Percentiles rank a stretch among this genome's conserved stretches.
Evolutionary conservation across 495 filamentous ascomycete genomes (phyloP).

Genomic region (Choiromyces venosus): DNA sequence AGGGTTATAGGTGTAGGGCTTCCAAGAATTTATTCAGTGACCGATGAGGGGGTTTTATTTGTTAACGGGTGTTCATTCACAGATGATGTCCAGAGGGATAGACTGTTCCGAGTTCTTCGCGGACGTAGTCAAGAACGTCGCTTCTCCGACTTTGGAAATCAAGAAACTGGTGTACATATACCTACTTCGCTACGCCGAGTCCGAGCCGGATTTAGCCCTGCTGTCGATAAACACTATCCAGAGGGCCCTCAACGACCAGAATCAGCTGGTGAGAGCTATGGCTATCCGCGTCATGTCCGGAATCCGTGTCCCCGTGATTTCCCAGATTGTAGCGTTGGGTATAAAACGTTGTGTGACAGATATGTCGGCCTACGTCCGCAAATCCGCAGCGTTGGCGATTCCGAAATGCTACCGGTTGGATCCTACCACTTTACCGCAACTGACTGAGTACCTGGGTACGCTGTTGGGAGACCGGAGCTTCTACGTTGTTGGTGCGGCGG

Average conservation of each 20-base stretch:
- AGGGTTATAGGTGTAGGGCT: slow-evolving; percentile 74
- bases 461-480: slow-evolving; percentile 88
- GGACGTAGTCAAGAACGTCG: slow-evolving; percentile 91
- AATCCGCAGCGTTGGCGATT: slow-evolving; percentile 88
- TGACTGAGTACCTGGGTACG: slow-evolving; percentile 69
- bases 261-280: slow-evolving; percentile 82
- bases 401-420: slow-evolving; percentile 96
- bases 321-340: slow-evolving; percentile 91
- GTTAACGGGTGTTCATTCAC: slow-evolving; percentile 12
- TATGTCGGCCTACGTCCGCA: slow-evolving; percentile 89
- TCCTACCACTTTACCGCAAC: slow-evolving; percentile 73
- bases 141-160: slow-evolving; percentile 82
- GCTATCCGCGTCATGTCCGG: slow-evolving; percentile 92
- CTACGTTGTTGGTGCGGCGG: slow-evolving; percentile 87
- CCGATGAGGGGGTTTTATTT: background rate
- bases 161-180: slow-evolving; percentile 98
- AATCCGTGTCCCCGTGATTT: slow-evolving; percentile 95
- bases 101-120: slow-evolving; percentile 85
- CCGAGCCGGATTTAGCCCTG: slow-evolving; percentile 88
- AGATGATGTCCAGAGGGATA: slow-evolving; percentile 91
- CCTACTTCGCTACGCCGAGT: slow-evolving; percentile 88
- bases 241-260: slow-evolving; percentile 87
- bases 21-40: background rate
- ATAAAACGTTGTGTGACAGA: slow-evolving; percentile 88
- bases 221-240: slow-evolving; percentile 98